Evolutionary conservation across 2,329 filamentous ascomycete species (phyloP), one percentile per base, ranked within the genome.

Genomic region (Trichophyton simii): DNA sequence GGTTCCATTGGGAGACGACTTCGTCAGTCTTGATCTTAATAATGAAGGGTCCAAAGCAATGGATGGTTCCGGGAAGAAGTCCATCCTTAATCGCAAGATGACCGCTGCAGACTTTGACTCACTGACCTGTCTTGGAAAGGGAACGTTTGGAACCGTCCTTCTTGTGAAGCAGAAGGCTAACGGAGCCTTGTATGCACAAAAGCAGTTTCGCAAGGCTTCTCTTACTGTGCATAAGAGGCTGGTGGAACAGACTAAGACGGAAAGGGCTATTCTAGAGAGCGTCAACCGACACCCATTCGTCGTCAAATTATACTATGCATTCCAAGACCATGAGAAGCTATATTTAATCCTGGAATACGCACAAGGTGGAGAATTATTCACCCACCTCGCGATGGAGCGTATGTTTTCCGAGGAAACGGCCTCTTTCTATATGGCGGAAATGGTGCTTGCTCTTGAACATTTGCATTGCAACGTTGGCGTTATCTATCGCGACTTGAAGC

Each of bases 281-380:
- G 89, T 99, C 73, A 97, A 95, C 75, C 84, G 91, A 38, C 94
- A 99, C 73, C 92, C 94, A 0, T 99, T 99, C 72, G 91, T 99
- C 57, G 94, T 99, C 66, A 97, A 97, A 76, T 82, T 99, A 18
- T 99, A 89, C 76, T 99, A 99, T 70, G 94, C 94, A 22, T 99
- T 99, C 75, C 94, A 99, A 75, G 94, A 99, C 71, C 90, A 91
- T 67, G 91, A 96, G 78, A 96, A 96, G 77, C 84, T 99, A 38
- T 99, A 99, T 72, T 80, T 99, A 54, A 97, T 99, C 66, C 83
- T 99, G 25, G 92, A 99, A 76, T 99, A 99, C 73, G 94, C 94
- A 3, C 89, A 96, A 73, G 95, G 95, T 42, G 94, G 95, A 61
- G 95, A 99, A 75, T 81, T 99, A 4, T 99, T 99, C 72, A 91